Percentiles rank a stretch among this genome's conserved stretches.
Conservation (phyloP, 2,329 filamentous ascomycete species). For the Colletotrichum sp. region DNA sequence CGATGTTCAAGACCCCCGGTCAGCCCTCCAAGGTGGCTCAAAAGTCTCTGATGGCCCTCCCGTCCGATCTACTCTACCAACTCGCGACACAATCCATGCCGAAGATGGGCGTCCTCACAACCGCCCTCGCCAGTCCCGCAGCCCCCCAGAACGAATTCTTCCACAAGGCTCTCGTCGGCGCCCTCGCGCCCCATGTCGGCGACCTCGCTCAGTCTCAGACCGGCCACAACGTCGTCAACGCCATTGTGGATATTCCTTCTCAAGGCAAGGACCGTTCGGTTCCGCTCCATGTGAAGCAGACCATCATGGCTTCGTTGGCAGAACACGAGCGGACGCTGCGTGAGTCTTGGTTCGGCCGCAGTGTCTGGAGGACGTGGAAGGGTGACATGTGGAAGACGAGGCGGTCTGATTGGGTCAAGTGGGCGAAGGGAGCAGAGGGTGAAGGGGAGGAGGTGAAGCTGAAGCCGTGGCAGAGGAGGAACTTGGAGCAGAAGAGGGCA, state of each 20-base stretch:
- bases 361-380: conserved; percentile 63
- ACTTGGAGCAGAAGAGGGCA: conserved; percentile 10
- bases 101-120: conserved; percentile 54
- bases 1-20: conserved; percentile 78
- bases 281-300: conserved; percentile 64
- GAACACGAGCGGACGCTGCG: conserved; percentile 54
- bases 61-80: conserved; percentile 58
- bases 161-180: conserved; percentile 59
- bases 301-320: conserved; percentile 54
- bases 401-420: conserved; percentile 59
- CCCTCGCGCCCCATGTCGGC: conserved; percentile 48
- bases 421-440: conserved; percentile 56
- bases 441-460: conserved; percentile 10
- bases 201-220: conserved; percentile 54
- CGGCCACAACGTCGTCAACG: conserved; percentile 57
- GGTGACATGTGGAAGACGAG: conserved; percentile 62
- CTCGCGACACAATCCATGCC: conserved; percentile 65
- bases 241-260: conserved; percentile 55
- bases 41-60: conserved; percentile 68
- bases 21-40: conserved; percentile 74
- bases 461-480: conserved; percentile 21
- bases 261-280: conserved; percentile 52
- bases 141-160: conserved; percentile 50
- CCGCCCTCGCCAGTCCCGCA: conserved; percentile 52
- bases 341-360: conserved; percentile 58